Evolutionary conservation across 768 basidiomycete genomes (phyloP).

Genomic region (Dioszegia hungarica): DNA sequence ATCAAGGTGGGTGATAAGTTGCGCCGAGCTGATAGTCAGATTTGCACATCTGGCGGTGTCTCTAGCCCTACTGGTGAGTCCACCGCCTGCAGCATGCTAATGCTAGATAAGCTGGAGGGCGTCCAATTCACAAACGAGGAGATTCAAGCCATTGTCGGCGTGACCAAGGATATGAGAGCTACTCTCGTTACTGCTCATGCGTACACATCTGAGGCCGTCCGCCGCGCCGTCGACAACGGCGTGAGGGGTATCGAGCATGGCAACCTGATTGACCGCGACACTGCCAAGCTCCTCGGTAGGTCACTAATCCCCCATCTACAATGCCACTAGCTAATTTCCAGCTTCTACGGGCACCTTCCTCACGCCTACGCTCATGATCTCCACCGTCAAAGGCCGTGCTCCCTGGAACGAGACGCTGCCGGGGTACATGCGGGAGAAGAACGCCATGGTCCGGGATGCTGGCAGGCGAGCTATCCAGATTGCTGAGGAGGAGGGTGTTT

Average conservation of each 20-base stretch:
- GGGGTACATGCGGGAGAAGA: constrained; percentile 7
- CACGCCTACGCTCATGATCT: constrained; percentile 9
- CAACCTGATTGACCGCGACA: constrained; percentile 8
- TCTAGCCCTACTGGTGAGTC: constrained; percentile 45
- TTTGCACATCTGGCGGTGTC: constrained; percentile 51
- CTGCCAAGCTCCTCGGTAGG: constrained; percentile 4
- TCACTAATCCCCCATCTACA: too few species aligned
- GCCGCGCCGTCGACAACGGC: constrained; percentile 53
- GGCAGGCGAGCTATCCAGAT: constrained; percentile 9
- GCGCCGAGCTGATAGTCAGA: constrained; percentile 45
- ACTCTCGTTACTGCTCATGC: constrained; percentile 46
- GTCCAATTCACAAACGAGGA: constrained; percentile 53
- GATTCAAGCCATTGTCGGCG: constrained; percentile 52
- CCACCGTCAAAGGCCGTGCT: constrained; percentile 3
- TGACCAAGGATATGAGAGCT: constrained; percentile 51
- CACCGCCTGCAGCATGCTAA: background rate
- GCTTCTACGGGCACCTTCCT: constrained; percentile 9
- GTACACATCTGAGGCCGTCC: constrained; percentile 51
- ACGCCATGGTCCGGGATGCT: constrained; percentile 5
- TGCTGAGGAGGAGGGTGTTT: constrained; percentile 15
- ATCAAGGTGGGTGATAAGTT: background rate
- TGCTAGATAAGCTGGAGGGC: constrained; percentile 51
- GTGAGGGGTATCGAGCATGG: constrained; percentile 51
- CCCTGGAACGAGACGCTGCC: constrained; percentile 10
- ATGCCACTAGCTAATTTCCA: background rate